Evolutionary conservation across 331 rosid genomes (phyloP).

Genomic region (Malus hybrid): DNA sequence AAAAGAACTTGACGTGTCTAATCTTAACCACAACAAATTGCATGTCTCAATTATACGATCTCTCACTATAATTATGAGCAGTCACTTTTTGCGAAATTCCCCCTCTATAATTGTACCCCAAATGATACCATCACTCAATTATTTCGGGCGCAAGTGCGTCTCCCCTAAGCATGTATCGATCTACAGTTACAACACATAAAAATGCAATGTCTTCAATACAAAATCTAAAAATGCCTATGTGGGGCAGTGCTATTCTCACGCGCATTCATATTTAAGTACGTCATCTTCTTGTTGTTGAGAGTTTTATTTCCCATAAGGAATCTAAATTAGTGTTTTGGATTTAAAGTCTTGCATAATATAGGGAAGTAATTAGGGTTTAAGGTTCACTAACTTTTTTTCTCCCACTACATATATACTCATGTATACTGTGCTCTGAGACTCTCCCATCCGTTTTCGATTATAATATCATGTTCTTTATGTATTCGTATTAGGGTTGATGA

Average conservation of each 20-base stretch:
- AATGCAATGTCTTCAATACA: not conserved
- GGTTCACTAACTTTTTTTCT: too few relatives aligned
- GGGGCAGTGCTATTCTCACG: not conserved
- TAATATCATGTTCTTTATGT: too few relatives aligned
- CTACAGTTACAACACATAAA: not conserved
- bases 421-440: too few relatives aligned
- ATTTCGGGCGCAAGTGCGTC: conserved; percentile 34
- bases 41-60: conserved; percentile 14
- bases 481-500: not conserved
- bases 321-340: too few relatives aligned
- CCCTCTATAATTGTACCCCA: conserved; percentile 11
- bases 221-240: not conserved
- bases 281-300: not conserved
- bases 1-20: not conserved
- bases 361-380: not conserved
- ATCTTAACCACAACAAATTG: conserved; percentile 6
- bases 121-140: conserved; percentile 22
- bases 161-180: conserved; percentile 7
- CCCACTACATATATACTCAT: too few relatives aligned
- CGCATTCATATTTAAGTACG: not conserved
- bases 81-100: conserved; percentile 31
- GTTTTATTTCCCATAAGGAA: not conserved
- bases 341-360: too few relatives aligned
- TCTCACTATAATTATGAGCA: conserved; percentile 4
- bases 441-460: too few relatives aligned